phyloP scores from a whole-genome alignment of 371 early-diverging fungal species.

The Rhizopus microsporus region DNA sequence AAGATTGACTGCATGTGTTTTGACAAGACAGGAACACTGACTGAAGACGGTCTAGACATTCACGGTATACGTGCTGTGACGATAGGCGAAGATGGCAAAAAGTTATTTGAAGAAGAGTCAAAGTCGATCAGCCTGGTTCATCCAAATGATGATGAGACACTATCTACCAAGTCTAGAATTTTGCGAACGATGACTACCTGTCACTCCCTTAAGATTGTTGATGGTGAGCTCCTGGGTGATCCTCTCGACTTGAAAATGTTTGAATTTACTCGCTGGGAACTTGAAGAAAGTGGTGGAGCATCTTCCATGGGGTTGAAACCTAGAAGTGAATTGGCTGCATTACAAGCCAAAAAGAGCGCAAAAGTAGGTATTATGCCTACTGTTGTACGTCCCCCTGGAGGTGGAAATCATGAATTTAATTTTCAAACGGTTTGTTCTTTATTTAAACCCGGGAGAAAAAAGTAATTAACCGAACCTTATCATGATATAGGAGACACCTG shows the following conservation, averaged over 20 bases:
- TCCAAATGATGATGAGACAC: constrained; percentile 17
- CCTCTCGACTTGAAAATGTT: constrained; percentile 99
- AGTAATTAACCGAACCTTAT: background rate
- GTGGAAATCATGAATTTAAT: constrained; percentile 38
- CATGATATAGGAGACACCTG: constrained; percentile 19
- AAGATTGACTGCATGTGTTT: constrained; percentile 96
- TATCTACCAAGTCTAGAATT: constrained; percentile 36
- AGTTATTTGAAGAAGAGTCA: constrained; percentile 45
- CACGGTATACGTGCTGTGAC: constrained; percentile 76
- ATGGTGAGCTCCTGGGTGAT: constrained; percentile 94
- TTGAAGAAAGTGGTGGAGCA: constrained; percentile 80
- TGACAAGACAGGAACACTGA: constrained; percentile 99
- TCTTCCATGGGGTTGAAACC: constrained; percentile 43
- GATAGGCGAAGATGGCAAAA: constrained; percentile 20
- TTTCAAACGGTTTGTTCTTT: constrained; percentile 25
- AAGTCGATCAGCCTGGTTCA: constrained; percentile 27
- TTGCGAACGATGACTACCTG: constrained; percentile 92
- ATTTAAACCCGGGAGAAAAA: background rate
- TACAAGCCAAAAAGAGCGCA: constrained; percentile 37
- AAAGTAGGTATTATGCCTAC: constrained; percentile 74
- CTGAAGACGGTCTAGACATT: constrained; percentile 98
- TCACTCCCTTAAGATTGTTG: constrained; percentile 92
- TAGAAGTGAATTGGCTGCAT: constrained; percentile 35
- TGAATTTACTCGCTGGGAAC: constrained; percentile 89
- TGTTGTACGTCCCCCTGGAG: constrained; percentile 84